phyloP scores from a whole-genome alignment of 2,329 filamentous ascomycete genomes.

The Chrysosphaeria jannelii region DNA sequence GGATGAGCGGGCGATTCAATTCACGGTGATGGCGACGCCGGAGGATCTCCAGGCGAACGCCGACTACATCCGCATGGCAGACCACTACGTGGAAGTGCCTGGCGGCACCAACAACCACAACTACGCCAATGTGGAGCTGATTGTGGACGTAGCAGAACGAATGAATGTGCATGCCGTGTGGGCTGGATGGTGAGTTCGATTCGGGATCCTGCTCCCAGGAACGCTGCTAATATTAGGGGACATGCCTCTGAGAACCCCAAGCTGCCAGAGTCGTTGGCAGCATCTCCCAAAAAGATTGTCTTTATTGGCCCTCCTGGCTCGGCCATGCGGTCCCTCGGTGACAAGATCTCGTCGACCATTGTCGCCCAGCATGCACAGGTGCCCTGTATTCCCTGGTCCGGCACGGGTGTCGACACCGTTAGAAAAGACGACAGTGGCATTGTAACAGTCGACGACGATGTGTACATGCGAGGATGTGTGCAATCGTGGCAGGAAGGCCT shows the following conservation, averaged over 20 bases:
- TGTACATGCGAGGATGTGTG: constrained; percentile 81
- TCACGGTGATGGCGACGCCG: constrained; percentile 97
- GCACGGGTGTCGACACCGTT: constrained; percentile 65
- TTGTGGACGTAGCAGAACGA: constrained; percentile 92
- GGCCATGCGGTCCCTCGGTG: constrained; percentile 93
- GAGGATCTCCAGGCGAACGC: constrained; percentile 94
- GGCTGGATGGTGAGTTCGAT: constrained; percentile 61
- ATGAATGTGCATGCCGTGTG: constrained; percentile 97
- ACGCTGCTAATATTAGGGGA: constrained; percentile 25
- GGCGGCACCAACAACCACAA: constrained; percentile 99
- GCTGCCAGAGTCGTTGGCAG: constrained; percentile 80
- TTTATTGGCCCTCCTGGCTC: constrained; percentile 96
- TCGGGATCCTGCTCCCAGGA: too few relatives aligned
- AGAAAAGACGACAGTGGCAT: constrained; percentile 53
- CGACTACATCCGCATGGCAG: constrained; percentile 98
- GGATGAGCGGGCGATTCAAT: constrained; percentile 92
- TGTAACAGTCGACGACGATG: constrained; percentile 62
- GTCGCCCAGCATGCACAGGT: constrained; percentile 91
- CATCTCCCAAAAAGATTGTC: constrained; percentile 92
- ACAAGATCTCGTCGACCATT: constrained; percentile 98
- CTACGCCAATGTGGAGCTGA: constrained; percentile 97
- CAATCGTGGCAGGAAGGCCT: constrained; percentile 74
- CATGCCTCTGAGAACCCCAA: constrained; percentile 98
- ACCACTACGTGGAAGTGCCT: constrained; percentile 96
- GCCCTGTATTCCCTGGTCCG: constrained; percentile 98